Percentiles rank a stretch among this genome's conserved stretches.
Conservation (phyloP, 2,329 filamentous ascomycete genomes). For the Claviceps quebecensis region DNA sequence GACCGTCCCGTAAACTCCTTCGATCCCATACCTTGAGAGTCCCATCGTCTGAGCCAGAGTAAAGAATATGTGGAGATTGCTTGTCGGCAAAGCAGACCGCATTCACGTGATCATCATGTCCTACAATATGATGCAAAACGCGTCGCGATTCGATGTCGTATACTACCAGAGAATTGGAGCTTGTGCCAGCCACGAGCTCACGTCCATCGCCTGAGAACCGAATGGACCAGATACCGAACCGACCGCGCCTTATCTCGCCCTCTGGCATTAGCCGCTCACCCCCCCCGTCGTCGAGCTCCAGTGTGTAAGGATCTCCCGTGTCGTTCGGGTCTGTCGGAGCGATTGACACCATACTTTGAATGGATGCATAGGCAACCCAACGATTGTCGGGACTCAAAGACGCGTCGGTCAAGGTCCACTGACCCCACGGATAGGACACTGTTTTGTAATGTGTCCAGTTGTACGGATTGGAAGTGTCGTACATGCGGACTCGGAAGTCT, state of each 20-base stretch:
- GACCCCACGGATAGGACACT: slow-evolving; percentile 68
- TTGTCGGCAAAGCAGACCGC: slow-evolving; percentile 92
- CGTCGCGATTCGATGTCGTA: slow-evolving; percentile 79
- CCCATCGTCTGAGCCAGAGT: slow-evolving; percentile 88
- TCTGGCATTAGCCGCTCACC: slow-evolving; percentile 8
- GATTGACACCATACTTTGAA: slow-evolving; percentile 69
- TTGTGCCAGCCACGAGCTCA: slow-evolving; percentile 82
- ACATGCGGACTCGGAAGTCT: slow-evolving; percentile 92
- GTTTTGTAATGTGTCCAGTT: slow-evolving; percentile 95
- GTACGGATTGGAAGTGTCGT: slow-evolving; percentile 91
- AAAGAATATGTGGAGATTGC: slow-evolving; percentile 80
- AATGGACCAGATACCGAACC: slow-evolving; percentile 70
- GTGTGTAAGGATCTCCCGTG: slow-evolving; percentile 59
- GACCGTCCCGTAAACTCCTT: slow-evolving; percentile 74
- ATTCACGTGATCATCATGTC: slow-evolving; percentile 83
- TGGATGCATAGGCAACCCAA: slow-evolving; percentile 83
- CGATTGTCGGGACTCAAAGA: slow-evolving; percentile 82
- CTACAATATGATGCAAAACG: slow-evolving; percentile 59
- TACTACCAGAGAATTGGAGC: slow-evolving; percentile 64
- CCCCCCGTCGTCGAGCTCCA: slow-evolving; percentile 45
- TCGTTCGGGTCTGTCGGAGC: slow-evolving; percentile 78
- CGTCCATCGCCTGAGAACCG: slow-evolving; percentile 85
- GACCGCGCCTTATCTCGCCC: slow-evolving; percentile 15
- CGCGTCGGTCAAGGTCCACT: slow-evolving; percentile 94
- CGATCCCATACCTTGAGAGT: slow-evolving; percentile 95